Conservation (phyloP, 2,329 filamentous ascomycete genomes). For the Ophiostoma quercus region DNA sequence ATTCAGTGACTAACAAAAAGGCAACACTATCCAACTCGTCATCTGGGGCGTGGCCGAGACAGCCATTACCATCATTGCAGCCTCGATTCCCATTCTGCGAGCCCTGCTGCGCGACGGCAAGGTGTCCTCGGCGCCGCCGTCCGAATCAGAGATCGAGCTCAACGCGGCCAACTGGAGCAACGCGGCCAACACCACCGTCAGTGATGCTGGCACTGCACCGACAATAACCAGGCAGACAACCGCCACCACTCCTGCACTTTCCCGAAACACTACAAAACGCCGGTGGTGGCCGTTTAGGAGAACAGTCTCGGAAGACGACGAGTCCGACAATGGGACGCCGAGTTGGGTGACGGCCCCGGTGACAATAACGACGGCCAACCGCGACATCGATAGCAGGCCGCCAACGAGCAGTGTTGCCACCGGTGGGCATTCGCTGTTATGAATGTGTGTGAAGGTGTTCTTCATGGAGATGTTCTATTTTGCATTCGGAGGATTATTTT, state of each 20-base stretch:
- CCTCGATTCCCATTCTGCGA: neutral
- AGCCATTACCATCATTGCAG: neutral
- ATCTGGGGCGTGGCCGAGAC: neutral
- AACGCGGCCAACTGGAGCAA: neutral
- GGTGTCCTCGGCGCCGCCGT: neutral
- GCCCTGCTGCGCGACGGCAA: neutral
- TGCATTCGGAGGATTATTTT: neutral
- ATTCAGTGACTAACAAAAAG: neutral
- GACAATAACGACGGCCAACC: constrained; percentile 1
- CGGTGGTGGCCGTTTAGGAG: neutral
- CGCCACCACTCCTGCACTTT: neutral
- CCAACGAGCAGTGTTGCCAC: neutral
- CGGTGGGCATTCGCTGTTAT: neutral
- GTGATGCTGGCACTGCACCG: neutral
- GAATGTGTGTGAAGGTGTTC: too few relatives aligned
- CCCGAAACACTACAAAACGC: neutral
- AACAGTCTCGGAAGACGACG: neutral
- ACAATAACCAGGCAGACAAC: neutral
- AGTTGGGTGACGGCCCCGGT: constrained; percentile 6
- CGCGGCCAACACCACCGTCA: neutral
- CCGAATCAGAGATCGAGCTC: neutral
- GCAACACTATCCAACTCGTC: neutral
- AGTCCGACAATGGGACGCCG: neutral
- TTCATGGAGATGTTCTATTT: neutral
- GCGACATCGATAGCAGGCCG: neutral